Base-by-base conservation (phyloP, 2,329 filamentous ascomycete genomes). In the Aspergillus sclerotialis region DNA sequence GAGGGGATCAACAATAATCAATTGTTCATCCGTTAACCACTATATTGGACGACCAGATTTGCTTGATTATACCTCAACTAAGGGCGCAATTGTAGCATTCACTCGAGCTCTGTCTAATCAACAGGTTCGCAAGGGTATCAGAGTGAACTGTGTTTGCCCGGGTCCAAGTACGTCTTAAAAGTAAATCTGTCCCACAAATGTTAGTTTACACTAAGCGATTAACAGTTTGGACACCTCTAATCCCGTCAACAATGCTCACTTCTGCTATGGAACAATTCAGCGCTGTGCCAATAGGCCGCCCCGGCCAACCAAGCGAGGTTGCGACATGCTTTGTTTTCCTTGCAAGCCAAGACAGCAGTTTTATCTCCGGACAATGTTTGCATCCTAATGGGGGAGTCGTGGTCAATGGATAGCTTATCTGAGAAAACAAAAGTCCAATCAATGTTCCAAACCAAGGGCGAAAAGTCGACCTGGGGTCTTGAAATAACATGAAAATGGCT, bases 241-340 rank as follows among this genome's bases (percentile, higher is more conserved):
- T 87, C 35, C 81, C 81, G 0, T 65, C 79, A 0, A 87, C 82
- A 0, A 87, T 88, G 82, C 75, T 66, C 35, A 69, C 78, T 2
- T 67, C 80, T 42, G 81, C 81, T 0, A 77, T 86, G 61, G 77
- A 86, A 60, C 65, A 82, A 40, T 90, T 90, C 58, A 72, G 67
- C 9, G 75, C 70, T 2, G 73, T 73, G 14, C 85, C 84, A 0
- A 86, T 92, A 68, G 84, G 84, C 4, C 69, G 86, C 13, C 83
- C 84, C 0, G 80, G 77, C 2, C 85, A 92, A 61, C 86, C 84
- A 2, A 84, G 77, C 36, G 86, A 93, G 68, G 82, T 92, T 42
- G 85, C 84, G 0, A 82, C 83, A 0, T 86, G 81, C 50, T 83
- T 88, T 37, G 84, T 92, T 4, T 92, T 92, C 61, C 65, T 93